Evolutionary conservation across 768 basidiomycete species (phyloP).

Genomic region (Termitomyces bulborhizus): DNA sequence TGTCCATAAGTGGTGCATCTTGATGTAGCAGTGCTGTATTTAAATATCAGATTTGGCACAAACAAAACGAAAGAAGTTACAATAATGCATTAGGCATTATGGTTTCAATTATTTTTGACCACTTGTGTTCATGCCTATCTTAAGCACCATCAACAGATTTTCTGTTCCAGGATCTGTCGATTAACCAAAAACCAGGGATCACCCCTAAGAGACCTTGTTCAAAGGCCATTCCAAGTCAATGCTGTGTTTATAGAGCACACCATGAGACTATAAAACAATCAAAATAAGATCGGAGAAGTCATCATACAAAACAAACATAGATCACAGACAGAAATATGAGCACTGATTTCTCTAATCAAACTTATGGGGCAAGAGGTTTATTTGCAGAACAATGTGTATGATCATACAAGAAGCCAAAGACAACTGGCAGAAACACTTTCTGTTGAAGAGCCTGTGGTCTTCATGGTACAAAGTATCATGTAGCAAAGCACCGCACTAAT

Average conservation of each 20-base stretch:
- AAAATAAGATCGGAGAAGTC: background rate
- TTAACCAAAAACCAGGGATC: background rate
- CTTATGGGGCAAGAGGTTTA: background rate
- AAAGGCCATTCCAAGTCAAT: background rate
- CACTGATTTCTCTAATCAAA: background rate
- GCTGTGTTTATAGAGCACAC: background rate
- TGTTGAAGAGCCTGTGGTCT: slow-evolving; percentile 43
- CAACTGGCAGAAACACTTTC: background rate
- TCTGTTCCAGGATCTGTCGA: background rate
- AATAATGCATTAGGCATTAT: background rate
- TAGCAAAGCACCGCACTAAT: slow-evolving; percentile 41
- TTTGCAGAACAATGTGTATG: background rate
- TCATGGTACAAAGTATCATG: slow-evolving; percentile 62
- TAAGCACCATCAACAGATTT: background rate
- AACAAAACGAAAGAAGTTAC: background rate
- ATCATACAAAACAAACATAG: background rate
- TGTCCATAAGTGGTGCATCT: too few relatives aligned
- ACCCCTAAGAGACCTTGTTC: background rate
- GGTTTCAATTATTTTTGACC: background rate
- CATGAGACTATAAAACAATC: background rate
- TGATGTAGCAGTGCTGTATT: too few relatives aligned
- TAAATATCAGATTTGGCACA: too few relatives aligned
- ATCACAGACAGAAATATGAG: background rate
- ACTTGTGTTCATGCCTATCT: background rate
- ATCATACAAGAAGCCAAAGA: background rate